Evolutionary conservation across 768 basidiomycete species (phyloP), one percentile per base, ranked within the genome.

Genomic region (Leccinum subtestaceum): DNA sequence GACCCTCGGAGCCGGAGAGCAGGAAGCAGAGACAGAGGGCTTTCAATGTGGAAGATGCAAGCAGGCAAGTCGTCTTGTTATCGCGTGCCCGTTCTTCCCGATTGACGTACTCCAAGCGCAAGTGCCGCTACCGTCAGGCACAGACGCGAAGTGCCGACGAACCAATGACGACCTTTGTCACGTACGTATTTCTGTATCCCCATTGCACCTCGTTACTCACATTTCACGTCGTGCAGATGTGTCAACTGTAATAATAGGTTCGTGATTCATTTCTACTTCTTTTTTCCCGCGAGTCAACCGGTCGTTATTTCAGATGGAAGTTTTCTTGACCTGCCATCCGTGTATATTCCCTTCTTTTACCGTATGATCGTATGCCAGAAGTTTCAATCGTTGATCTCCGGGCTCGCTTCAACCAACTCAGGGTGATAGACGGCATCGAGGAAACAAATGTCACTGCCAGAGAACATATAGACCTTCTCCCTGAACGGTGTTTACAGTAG

Each of bases 71-170:
- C 34, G 5, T 25, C 32, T 8, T n/a, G 60, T 25, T 36, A 47
- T 3, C 59, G 5, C 2, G 13, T 10, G 2, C 27, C 4, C n/a
- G 12, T n/a, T 27, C 5, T 45, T 12, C 27, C 17, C 17, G 12
- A 47, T 40, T 64, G 13, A 65, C 36, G 6, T 40, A 53, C 56
- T 43, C 43, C 19, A 60, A 89, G 88, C 78, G 89, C 67, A 93
- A 94, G 76, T 92, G 93, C 67, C 84, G 89, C 48, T 98, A 97
- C 67, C 89, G 93, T 64, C 95, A 98, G 78, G 93, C 93, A 66
- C 97, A 99, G 72, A 99, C 97, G 8, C 84, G 97, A 56, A 94
- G 92, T 69, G 96, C 97, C 8, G 97, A 98, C 77, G 97, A 98
- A 76, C 95, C 96, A 23, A 98, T 98, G 95, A 98, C 96, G 3